phyloP scores from a whole-genome alignment of 2,329 filamentous ascomycete species.

The Penicillium sp. region DNA sequence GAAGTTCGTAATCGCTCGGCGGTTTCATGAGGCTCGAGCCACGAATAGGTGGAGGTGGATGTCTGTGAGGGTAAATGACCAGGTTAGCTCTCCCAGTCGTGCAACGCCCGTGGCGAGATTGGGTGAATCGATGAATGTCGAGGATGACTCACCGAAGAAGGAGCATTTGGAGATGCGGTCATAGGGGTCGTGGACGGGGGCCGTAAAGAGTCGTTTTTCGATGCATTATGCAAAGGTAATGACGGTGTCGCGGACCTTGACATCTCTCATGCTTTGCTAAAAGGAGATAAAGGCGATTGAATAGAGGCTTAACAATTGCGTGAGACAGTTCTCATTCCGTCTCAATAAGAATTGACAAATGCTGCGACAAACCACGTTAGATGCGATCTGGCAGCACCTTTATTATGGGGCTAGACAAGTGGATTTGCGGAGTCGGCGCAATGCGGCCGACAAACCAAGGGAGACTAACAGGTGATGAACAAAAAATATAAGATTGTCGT shows the following conservation, averaged over 20 bases:
- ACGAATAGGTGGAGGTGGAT: conserved; percentile 55
- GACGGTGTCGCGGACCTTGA: conserved; percentile 61
- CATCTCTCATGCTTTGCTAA: conserved; percentile 56
- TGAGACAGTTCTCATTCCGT: conserved; percentile 31
- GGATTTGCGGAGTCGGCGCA: conserved; percentile 10
- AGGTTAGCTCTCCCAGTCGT: conserved; percentile 12
- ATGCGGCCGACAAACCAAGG: neutral
- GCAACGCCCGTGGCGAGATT: neutral
- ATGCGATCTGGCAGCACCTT: conserved; percentile 35
- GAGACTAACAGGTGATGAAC: neutral
- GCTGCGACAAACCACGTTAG: conserved; percentile 25
- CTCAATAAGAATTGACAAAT: conserved; percentile 13
- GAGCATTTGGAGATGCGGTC: conserved; percentile 28
- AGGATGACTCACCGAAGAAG: conserved; percentile 36
- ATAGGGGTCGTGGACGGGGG: conserved; percentile 32
- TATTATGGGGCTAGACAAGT: conserved; percentile 14
- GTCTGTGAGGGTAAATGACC: conserved; percentile 28
- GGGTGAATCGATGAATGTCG: neutral
- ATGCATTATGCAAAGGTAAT: conserved; percentile 59
- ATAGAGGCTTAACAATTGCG: conserved; percentile 17
- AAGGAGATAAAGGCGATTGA: conserved; percentile 3
- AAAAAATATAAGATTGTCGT: conserved; percentile 2
- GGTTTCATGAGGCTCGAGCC: conserved; percentile 75
- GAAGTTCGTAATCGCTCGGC: conserved; percentile 79
- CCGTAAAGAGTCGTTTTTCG: conserved; percentile 29